phyloP scores from a whole-genome alignment of 2,329 filamentous ascomycete species.

The Xylariaceae sp. region DNA sequence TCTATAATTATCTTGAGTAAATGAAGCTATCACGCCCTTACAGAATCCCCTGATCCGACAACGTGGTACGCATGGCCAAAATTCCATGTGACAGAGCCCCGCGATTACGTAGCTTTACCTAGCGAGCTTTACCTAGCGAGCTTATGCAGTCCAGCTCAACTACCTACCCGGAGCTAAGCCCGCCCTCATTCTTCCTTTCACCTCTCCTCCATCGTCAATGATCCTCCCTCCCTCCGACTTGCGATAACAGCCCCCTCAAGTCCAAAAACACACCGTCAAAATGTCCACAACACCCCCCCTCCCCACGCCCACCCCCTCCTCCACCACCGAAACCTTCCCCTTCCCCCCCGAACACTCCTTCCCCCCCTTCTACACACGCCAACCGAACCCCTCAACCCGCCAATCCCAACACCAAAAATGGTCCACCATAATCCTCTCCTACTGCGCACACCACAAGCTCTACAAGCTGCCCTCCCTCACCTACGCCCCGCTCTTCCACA shows the following conservation, averaged over 20 bases:
- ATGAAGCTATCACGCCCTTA: too few relatives aligned
- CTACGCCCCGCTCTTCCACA: slow-evolving; percentile 52
- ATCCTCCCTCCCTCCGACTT: too few relatives aligned
- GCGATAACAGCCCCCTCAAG: not conserved
- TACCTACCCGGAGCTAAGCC: too few relatives aligned
- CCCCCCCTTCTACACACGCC: slow-evolving; percentile 80
- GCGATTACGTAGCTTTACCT: too few relatives aligned
- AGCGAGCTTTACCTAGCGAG: too few relatives aligned
- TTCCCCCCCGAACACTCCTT: slow-evolving; percentile 67
- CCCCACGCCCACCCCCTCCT: slow-evolving; percentile 1
- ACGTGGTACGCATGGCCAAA: too few relatives aligned
- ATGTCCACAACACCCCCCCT: slow-evolving; percentile 8
- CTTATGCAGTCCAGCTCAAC: too few relatives aligned
- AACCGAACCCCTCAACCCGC: slow-evolving; percentile 67
- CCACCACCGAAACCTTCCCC: not conserved
- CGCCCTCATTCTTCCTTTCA: too few relatives aligned
- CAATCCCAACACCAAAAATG: slow-evolving; percentile 77
- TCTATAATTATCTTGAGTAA: too few relatives aligned
- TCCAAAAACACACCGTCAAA: not conserved
- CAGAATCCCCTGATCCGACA: too few relatives aligned
- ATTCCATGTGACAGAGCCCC: too few relatives aligned
- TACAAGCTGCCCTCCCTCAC: slow-evolving; percentile 60
- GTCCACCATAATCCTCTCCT: slow-evolving; percentile 77
- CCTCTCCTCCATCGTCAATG: too few relatives aligned
- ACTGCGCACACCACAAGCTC: slow-evolving; percentile 72